These are phyloP conservation scores for Phoma sp. DNA, from an alignment of 2,329 filamentous ascomycete genomes.

Conservation along the genomic window DNA sequence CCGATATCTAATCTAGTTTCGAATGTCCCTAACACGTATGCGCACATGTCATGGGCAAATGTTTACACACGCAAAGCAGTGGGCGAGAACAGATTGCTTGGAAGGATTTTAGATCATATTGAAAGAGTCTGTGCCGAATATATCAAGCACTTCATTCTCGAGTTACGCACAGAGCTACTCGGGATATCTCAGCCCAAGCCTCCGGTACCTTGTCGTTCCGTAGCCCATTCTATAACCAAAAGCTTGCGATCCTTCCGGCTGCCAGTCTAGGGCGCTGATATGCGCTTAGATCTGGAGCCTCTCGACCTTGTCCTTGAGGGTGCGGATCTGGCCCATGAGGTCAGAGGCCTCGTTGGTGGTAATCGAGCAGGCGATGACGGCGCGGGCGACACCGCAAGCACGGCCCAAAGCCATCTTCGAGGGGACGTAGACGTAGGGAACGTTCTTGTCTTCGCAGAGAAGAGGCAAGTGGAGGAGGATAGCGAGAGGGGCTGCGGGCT, in stretches of 20 bases:
- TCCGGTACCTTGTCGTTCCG: conserved; percentile 19
- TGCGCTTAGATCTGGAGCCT: conserved; percentile 79
- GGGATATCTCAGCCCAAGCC: conserved; percentile 26
- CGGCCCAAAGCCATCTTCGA: conserved; percentile 76
- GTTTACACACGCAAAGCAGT: background rate
- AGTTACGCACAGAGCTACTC: conserved; percentile 27
- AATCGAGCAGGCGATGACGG: conserved; percentile 87
- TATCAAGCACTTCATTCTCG: conserved; percentile 35
- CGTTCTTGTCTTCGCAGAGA: conserved; percentile 83
- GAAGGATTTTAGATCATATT: conserved; percentile 9
- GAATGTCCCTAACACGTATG: too few species aligned
- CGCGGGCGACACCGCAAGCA: conserved; percentile 85
- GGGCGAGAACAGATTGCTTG: background rate
- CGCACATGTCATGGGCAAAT: background rate
- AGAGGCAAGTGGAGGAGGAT: conserved; percentile 75
- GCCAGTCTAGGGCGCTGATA: background rate
- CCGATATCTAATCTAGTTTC: too few species aligned
- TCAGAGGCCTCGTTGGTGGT: conserved; percentile 72
- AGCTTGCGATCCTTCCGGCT: background rate
- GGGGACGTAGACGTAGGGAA: conserved; percentile 65
- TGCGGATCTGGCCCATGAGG: conserved; percentile 83
- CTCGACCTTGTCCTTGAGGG: conserved; percentile 94
- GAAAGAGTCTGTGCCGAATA: conserved; percentile 31
- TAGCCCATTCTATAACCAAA: conserved; percentile 24
- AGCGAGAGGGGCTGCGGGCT: conserved; percentile 66